Evolutionary conservation across 75 land plant genomes (phyloP), one percentile per base, ranked within the genome.

Genomic region (Picea glauca): DNA sequence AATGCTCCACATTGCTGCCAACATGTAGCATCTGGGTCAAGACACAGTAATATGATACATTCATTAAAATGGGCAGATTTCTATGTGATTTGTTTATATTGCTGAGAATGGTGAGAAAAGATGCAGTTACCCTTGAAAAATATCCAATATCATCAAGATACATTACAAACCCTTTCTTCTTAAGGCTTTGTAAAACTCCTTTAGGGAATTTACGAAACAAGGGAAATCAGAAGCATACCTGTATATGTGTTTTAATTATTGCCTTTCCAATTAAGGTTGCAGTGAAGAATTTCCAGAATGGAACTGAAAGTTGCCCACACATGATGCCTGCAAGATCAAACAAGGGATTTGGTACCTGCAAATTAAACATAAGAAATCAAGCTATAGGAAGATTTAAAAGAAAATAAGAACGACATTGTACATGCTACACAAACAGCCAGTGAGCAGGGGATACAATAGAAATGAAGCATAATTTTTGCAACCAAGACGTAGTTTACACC

Each of bases 301-400:
- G 92, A 35, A 96, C 83, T 26, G 92, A 88, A 82, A 94, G 91
- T 79, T 96, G 99, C 13, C 99, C 99, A 79, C 99, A 96, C 95
- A 94, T 87, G 23, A 96, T 94, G 50, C 99, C 99, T 76, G 99
- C 99, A 40, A 96, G 88, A 79, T 96, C 99, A 88, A 96, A 96
- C 30, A 96, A 83, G 17, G 99, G 99, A 86, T 96, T 96, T 75
- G 99, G 99, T 6, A 96, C 95, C 98, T 95, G 63, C 73, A 77
- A 56, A 57, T 20, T 77, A 46, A 57, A 77, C 54, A 50, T 23
- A 81, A 43, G 56, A 14, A 57, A 77, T 56, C 59, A 56, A 30
- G 46, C 40, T 75, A 40, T 17, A 17, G 13, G 12, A 30, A 56
- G 5, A 57, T 75, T 75, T 18, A 63, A 50, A 50, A 50, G 56